phyloP scores from a whole-genome alignment of 768 basidiomycete genomes.

The Cyathus striatus region DNA sequence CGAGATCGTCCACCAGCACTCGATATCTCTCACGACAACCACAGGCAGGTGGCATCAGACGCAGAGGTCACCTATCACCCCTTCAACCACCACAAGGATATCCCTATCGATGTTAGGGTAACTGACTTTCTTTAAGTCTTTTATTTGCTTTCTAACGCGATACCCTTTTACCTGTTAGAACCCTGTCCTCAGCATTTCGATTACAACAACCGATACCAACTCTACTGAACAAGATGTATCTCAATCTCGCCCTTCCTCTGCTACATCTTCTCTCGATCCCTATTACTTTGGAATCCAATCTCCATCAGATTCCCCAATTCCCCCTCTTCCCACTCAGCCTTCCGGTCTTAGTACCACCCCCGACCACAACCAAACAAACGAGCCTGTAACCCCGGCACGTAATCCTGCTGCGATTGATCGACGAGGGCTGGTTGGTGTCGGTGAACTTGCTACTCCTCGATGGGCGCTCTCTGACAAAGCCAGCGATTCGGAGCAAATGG shows the following conservation, averaged over 20 bases:
- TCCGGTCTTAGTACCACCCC: conserved; percentile 51
- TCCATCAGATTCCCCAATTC: conserved; percentile 61
- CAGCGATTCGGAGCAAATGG: conserved; percentile 26
- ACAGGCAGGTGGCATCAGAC: conserved; percentile 31
- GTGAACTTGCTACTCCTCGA: conserved; percentile 93
- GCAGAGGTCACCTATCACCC: conserved; percentile 33
- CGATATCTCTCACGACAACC: conserved; percentile 37
- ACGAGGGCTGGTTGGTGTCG: conserved; percentile 85
- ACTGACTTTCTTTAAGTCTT: conserved; percentile 2
- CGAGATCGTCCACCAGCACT: conserved; percentile 51
- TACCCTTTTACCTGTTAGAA: conserved; percentile 18
- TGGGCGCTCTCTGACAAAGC: conserved; percentile 62
- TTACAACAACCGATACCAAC: conserved; percentile 29
- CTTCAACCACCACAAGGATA: conserved; percentile 27
- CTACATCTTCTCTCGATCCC: conserved; percentile 80
- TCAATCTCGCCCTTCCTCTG: conserved; percentile 63
- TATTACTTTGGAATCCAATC: conserved; percentile 80
- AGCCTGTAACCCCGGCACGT: conserved; percentile 67
- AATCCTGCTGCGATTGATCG: conserved; percentile 83
- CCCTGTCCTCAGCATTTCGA: conserved; percentile 45
- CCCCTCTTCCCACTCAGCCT: conserved; percentile 39
- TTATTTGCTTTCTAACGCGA: conserved; percentile 10
- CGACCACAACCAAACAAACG: conserved; percentile 43
- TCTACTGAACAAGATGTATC: conserved; percentile 41
- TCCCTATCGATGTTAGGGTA: neutral